Base-by-base conservation (phyloP, 139 green algal genomes). In the Tetradesmus lagerheimii region DNA sequence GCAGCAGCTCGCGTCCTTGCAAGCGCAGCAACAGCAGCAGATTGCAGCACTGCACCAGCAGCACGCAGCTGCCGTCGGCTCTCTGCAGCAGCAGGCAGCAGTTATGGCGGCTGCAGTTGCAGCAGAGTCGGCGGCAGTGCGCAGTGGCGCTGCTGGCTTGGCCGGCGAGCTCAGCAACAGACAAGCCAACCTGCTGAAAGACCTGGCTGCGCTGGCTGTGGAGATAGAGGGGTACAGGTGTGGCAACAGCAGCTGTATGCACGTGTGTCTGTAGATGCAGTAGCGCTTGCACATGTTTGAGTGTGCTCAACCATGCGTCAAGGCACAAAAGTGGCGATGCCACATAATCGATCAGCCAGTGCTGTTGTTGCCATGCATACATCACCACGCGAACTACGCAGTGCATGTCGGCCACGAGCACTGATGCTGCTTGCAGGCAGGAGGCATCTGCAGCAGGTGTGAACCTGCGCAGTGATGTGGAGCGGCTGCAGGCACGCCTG, bases 151-250 rank as follows among this genome's bases (percentile, higher is more conserved):
- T 53, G 43, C 31, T 39, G 85, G 67, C 11, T 34, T 89, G 41
- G 67, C 67, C 6, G 85, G 71, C 9, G 85, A 89, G 39, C 85
- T 82, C 4, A 31, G 29, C 41, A 27, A 50, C 27, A 43, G 43
- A 35, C 85, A 90, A 47, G 53, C 12, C 31, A 29, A 39, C 35
- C 37, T 90, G 86, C 75, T 90, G 71, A 43, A 23, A 27, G 86
- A 90, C 34, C 12, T 90, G 86, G 45, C 86, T 25, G 45, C 75
- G 3, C 45, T 90, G 37, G 86, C 86, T 39, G 74, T 77, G 25
- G 86, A 90, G 45, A 71, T 90, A 9, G 74, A 84, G 15, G 47
- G 75, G 11, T 90, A 90, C 75, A 84, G 86, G 86, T 90, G 31
- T 14, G 78, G 78, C 25, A 31, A 8, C 57, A 31, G 57, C 76